Evolutionary conservation across 106 monocot species (phyloP), one percentile per base, ranked within the genome.

Genomic region (Gastrodia elata): DNA sequence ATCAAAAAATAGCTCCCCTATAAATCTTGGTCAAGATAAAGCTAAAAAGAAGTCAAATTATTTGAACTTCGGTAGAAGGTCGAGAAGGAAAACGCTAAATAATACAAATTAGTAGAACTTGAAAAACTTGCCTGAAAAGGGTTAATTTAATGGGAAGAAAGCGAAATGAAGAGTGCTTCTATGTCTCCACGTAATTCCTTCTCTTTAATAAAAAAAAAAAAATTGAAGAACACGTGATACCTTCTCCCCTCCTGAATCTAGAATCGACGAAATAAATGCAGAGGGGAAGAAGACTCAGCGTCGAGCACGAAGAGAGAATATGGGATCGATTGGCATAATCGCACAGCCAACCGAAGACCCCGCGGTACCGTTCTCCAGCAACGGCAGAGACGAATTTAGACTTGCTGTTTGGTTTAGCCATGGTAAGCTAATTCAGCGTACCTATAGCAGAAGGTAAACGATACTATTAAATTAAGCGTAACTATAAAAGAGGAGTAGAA

Each of bases 181-280:
- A 8, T 20, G 16, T 8, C 67, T 38, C 37, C 67, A 38, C 67
- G 20, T 6, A 16, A 37, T 67, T 67, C 30, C 36, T 67, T 57
- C 56, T 25, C 56, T n/a, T n/a, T n/a, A n/a, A n/a, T n/a, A n/a
- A n/a, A n/a, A n/a, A n/a, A n/a, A n/a, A n/a, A n/a, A n/a, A n/a
- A n/a, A n/a, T n/a, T n/a, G n/a, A n/a, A n/a, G n/a, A n/a, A n/a
- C n/a, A n/a, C n/a, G n/a, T n/a, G n/a, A n/a, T n/a, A n/a, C n/a
- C n/a, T 67, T 67, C 67, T 38, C 22, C 65, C 64, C 20, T 67
- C 67, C 37, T 6, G 35, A 67, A 67, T 36, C 67, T 8, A 65
- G 15, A 65, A 34, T 18, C 33, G 14, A 14, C 6, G 32, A 32
- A 61, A 61, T 26, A 5, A 58, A 25, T 27, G n/a, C n/a, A n/a